A percentile compares a stretch with the other conserved stretches of the same genome.
Conservation (phyloP, 2,329 filamentous ascomycete genomes). For the Scolecobasidium constrictum region DNA sequence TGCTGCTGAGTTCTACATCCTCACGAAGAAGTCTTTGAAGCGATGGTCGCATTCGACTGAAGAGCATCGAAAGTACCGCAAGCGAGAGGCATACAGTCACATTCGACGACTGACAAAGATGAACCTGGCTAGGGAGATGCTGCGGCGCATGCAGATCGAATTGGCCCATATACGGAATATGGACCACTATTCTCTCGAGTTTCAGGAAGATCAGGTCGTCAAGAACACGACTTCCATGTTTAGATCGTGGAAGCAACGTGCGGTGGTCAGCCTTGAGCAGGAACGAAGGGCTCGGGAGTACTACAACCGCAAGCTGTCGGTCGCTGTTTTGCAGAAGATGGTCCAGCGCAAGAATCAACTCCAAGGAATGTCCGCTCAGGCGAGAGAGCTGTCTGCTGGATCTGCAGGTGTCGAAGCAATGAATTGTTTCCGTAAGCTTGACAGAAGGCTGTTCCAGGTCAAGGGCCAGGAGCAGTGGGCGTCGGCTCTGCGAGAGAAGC, state of each 20-base stretch:
- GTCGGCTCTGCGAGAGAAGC: conserved; percentile 40
- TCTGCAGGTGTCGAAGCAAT: conserved; percentile 6
- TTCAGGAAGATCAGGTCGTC: conserved; percentile 36
- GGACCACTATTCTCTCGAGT: conserved; percentile 32
- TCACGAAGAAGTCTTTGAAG: conserved; percentile 38
- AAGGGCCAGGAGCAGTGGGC: conserved; percentile 40
- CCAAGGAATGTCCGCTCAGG: background rate
- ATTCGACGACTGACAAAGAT: conserved; percentile 44
- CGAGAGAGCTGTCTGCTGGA: background rate
- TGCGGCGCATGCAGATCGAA: conserved; percentile 29
- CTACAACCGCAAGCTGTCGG: background rate
- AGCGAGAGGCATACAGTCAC: conserved; percentile 44
- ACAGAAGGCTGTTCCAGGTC: conserved; percentile 46
- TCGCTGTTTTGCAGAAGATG: background rate
- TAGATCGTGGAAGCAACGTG: background rate
- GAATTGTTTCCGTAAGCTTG: conserved; percentile 41
- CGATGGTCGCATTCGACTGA: conserved; percentile 40
- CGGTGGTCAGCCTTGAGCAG: background rate
- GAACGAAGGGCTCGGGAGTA: background rate
- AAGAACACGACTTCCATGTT: conserved; percentile 28
- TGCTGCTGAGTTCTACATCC: conserved; percentile 46
- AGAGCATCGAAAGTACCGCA: conserved; percentile 39
- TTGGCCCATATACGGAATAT: conserved; percentile 21
- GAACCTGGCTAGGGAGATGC: conserved; percentile 33
- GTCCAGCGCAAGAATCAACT: background rate